phyloP scores from a whole-genome alignment of 345 rosid species.

The Gossypium australe region DNA sequence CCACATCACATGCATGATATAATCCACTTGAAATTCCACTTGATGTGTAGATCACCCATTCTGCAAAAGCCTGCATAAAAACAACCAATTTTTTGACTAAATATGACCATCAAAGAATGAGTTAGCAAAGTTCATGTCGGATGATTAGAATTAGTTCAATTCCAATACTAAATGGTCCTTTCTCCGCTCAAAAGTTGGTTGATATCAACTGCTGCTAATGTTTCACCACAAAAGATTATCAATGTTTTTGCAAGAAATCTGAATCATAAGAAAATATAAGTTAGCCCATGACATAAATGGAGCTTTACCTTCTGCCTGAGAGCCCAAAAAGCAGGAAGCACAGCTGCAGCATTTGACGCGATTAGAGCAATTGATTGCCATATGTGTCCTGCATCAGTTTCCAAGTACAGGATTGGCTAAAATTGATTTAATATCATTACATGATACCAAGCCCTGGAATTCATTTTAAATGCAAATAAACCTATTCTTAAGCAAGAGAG shows the following conservation, averaged over 20 bases:
- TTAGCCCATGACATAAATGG: not conserved
- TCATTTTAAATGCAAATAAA: constrained; percentile 16
- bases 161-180: constrained; percentile 2
- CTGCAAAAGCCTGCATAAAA: constrained; percentile 74
- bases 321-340: constrained; percentile 88
- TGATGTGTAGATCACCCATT: constrained; percentile 86
- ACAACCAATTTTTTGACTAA: constrained; percentile 10
- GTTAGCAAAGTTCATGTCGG: not conserved
- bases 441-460: not conserved
- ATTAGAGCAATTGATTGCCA: constrained; percentile 80
- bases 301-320: constrained; percentile 71
- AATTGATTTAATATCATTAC: constrained; percentile 6
- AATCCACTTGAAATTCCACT: constrained; percentile 96
- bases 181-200: not conserved
- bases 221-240: not conserved
- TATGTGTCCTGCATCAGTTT: constrained; percentile 59
- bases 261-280: not conserved
- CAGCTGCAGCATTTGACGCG: constrained; percentile 83
- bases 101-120: not conserved
- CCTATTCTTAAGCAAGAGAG: not conserved
- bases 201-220: not conserved
- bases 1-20: constrained; percentile 96
- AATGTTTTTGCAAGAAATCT: not conserved
- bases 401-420: constrained; percentile 19
- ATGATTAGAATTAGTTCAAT: not conserved